Base-by-base conservation (phyloP, 805 yeast species). In the Saturnispora dispora region DNA sequence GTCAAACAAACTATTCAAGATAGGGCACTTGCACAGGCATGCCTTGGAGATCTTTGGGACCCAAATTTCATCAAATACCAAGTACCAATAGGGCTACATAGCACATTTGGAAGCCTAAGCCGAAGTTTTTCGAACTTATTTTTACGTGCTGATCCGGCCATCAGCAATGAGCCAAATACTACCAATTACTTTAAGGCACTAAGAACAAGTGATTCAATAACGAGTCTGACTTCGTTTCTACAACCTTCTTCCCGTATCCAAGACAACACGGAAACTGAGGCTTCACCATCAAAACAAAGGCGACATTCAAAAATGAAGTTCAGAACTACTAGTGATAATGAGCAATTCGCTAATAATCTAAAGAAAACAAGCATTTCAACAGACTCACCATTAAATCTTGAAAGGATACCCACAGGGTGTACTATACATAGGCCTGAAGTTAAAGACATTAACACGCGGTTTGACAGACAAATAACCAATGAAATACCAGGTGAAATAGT, bases 1-100 rank as follows among this genome's bases (percentile, higher is more conserved):
- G 39, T 55, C 8, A 52, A 46, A 18, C 41, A 53, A 7, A 43
- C 58, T 3, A 13, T 53, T 5, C 58, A 53, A 25, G 56, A 55
- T 15, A 50, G 58, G 35, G 56, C 52, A 8, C 9, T 28, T 4
- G 54, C 55, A 1, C 58, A 55, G 45, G 46, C 51, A 15, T 55
- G 55, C 42, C 48, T 55, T 5, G 47, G 46, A 9, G 25, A 42
- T 15, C 39, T 55, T 3, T 55, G 58, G 58, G 50, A 51, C 22
- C 32, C 48, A 4, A 46, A 41, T n/a, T 55, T 55, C 15, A 18
- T 22, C 27, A 35, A 27, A 36, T 49, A 49, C 18, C 30, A 44
- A 18, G 25, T 44, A 3, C 23, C 39, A 5, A 15, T 36, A 1
- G 45, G 30, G 5, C 44, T 44, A 8, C 37, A 17, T n/a, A 37